phyloP scores from a whole-genome alignment of 225 moss, liverwort and hornwort genomes.

The Asterella californica region DNA sequence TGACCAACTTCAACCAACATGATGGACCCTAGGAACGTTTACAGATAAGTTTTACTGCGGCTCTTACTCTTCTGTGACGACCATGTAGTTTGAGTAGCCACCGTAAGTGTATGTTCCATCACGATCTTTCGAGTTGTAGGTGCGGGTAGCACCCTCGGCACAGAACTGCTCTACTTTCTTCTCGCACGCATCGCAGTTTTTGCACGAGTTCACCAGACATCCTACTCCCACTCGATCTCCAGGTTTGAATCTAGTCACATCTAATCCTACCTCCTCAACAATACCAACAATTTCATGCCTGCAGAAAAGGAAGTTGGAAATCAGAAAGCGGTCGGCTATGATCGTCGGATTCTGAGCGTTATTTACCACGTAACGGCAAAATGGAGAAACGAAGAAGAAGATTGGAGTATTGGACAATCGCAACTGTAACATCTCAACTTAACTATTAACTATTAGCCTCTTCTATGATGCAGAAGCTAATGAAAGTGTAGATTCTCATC shows the following conservation, averaged over 20 bases:
- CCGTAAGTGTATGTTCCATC: slow-evolving; percentile 33
- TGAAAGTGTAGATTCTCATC: too few relatives aligned
- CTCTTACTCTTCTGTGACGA: slow-evolving; percentile 29
- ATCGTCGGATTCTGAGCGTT: too few relatives aligned
- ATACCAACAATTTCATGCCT: slow-evolving; percentile 31
- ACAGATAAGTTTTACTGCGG: not conserved
- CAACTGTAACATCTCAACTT: too few relatives aligned
- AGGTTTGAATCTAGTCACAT: slow-evolving; percentile 29
- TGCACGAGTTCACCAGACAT: slow-evolving; percentile 33
- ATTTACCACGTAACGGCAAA: not conserved
- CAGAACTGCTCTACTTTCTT: slow-evolving; percentile 26
- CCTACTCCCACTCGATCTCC: slow-evolving; percentile 34
- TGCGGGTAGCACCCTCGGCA: not conserved
- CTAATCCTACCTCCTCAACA: slow-evolving; percentile 12
- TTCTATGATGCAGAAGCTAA: too few relatives aligned
- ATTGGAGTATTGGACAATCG: not conserved
- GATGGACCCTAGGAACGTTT: too few relatives aligned
- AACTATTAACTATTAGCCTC: too few relatives aligned
- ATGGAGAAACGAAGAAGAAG: not conserved
- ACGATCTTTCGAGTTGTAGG: slow-evolving; percentile 40
- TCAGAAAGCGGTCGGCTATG: too few relatives aligned
- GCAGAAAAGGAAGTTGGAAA: not conserved
- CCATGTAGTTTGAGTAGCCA: slow-evolving; percentile 47
- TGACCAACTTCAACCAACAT: too few relatives aligned
- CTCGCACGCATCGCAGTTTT: slow-evolving; percentile 7